These are phyloP conservation scores for Polymyxa betae DNA, from an alignment of 208 protist species.

Conservation along the genomic window DNA sequence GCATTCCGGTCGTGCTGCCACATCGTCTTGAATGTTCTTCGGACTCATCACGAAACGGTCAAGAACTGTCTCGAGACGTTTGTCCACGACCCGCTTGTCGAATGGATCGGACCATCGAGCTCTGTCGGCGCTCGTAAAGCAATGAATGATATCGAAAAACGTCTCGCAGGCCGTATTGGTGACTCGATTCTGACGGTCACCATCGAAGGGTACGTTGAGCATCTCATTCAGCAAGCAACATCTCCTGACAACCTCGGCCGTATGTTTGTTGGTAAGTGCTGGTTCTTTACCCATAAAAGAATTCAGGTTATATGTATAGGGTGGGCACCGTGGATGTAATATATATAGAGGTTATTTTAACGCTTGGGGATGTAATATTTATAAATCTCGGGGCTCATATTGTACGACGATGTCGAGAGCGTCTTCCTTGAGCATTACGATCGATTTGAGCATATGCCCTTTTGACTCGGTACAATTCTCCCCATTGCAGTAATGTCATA, in stretches of 20 bases:
- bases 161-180: slow-evolving; percentile 3
- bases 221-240: not conserved
- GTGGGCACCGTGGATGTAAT: not conserved
- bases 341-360: no score
- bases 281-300: not conserved
- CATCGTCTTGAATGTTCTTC: slow-evolving; percentile 81
- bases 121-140: not conserved
- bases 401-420: not conserved
- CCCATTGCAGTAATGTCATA: not conserved
- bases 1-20: slow-evolving; percentile 84
- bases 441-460: not conserved
- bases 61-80: slow-evolving; percentile 91
- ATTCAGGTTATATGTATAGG: not conserved
- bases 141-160: not conserved
- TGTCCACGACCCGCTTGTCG: slow-evolving; percentile 93
- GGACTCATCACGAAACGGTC: slow-evolving; percentile 85
- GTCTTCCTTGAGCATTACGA: not conserved
- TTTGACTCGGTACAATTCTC: not conserved
- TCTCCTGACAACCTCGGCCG: slow-evolving; percentile 35
- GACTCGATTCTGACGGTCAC: not conserved
- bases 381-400: not conserved
- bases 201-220: slow-evolving; percentile 45
- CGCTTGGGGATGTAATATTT: no score
- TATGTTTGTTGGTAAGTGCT: slow-evolving; percentile 4
- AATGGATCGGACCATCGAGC: slow-evolving; percentile 74